Evolutionary conservation across 805 yeast genomes (phyloP).

Genomic region (Zygoascus biomembranicola): DNA sequence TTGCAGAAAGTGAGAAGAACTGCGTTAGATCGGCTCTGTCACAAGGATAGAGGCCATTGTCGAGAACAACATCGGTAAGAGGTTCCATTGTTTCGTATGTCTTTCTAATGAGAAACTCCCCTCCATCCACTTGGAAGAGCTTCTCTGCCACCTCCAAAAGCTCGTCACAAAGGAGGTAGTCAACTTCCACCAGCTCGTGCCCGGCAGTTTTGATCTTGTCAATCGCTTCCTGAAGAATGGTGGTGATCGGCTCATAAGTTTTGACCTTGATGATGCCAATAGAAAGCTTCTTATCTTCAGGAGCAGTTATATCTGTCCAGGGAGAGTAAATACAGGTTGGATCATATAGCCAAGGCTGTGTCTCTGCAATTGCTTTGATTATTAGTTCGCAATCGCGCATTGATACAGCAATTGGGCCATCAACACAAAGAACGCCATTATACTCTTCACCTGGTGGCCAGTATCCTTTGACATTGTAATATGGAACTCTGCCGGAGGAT

Average conservation of each 20-base stretch:
- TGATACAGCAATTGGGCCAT: slow-evolving; percentile 60
- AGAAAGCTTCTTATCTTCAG: slow-evolving; percentile 32
- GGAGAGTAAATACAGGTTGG: slow-evolving; percentile 35
- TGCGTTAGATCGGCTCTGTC: slow-evolving; percentile 13
- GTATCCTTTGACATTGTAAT: slow-evolving; percentile 9
- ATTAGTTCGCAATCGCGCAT: slow-evolving; percentile 59
- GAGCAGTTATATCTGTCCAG: slow-evolving; percentile 32
- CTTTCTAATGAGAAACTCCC: slow-evolving; percentile 44
- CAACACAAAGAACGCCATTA: slow-evolving; percentile 37
- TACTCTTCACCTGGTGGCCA: slow-evolving; percentile 28
- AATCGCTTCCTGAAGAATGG: slow-evolving; percentile 33
- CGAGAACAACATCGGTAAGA: slow-evolving; percentile 24
- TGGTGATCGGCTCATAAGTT: slow-evolving; percentile 31
- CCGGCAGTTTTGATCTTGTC: slow-evolving; percentile 14
- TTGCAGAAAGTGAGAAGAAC: slow-evolving; percentile 6
- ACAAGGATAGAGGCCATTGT: slow-evolving; percentile 20
- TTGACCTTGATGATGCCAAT: slow-evolving; percentile 15
- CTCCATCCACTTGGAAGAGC: slow-evolving; percentile 49
- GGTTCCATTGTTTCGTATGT: slow-evolving; percentile 66
- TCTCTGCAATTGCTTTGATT: slow-evolving; percentile 37
- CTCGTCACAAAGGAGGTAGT: slow-evolving; percentile 20
- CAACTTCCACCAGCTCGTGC: slow-evolving; percentile 19
- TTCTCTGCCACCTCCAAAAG: slow-evolving; percentile 23
- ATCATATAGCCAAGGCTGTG: slow-evolving; percentile 15
- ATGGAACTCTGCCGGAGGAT: slow-evolving; percentile 35